A percentile compares a stretch with the other conserved stretches of the same genome.
These are phyloP conservation scores for Saturnispora galanensis DNA, from an alignment of 805 yeast genomes.

Conservation along the genomic window DNA sequence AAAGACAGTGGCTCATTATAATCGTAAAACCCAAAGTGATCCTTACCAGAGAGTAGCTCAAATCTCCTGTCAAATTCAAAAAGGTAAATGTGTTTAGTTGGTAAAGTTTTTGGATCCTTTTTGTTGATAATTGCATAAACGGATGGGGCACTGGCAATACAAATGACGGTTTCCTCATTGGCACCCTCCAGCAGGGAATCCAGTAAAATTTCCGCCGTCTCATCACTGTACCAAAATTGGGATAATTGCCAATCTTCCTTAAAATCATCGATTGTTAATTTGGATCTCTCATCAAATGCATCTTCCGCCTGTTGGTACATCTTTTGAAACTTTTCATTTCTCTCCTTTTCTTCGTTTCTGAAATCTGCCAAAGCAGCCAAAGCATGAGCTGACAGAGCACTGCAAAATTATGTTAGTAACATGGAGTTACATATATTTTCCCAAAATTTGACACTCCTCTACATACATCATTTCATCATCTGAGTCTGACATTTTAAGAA, in stretches of 20 bases:
- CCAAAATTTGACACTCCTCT: background rate
- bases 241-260: slow-evolving; percentile 92
- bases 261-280: slow-evolving; percentile 51
- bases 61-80: slow-evolving; percentile 77
- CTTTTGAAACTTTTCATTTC: slow-evolving; percentile 45
- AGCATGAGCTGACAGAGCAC: slow-evolving; percentile 39
- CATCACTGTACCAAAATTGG: slow-evolving; percentile 81
- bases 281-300: slow-evolving; percentile 30
- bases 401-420: slow-evolving; percentile 8
- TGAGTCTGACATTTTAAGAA: slow-evolving; percentile 13
- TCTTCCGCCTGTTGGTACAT: slow-evolving; percentile 51
- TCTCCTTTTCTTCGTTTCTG: slow-evolving; percentile 48
- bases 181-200: slow-evolving; percentile 71
- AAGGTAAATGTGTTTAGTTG: slow-evolving; percentile 62
- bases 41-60: slow-evolving; percentile 56
- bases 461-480: slow-evolving; percentile 25
- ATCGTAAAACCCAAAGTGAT: slow-evolving; percentile 64
- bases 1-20: slow-evolving; percentile 58
- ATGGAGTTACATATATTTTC: background rate
- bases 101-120: slow-evolving; percentile 39
- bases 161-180: slow-evolving; percentile 57
- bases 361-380: slow-evolving; percentile 56
- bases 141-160: slow-evolving; percentile 82
- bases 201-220: slow-evolving; percentile 60
- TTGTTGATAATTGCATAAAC: slow-evolving; percentile 75